Base-by-base conservation (phyloP, 75 land plant genomes). In the Larix kaempferi region DNA sequence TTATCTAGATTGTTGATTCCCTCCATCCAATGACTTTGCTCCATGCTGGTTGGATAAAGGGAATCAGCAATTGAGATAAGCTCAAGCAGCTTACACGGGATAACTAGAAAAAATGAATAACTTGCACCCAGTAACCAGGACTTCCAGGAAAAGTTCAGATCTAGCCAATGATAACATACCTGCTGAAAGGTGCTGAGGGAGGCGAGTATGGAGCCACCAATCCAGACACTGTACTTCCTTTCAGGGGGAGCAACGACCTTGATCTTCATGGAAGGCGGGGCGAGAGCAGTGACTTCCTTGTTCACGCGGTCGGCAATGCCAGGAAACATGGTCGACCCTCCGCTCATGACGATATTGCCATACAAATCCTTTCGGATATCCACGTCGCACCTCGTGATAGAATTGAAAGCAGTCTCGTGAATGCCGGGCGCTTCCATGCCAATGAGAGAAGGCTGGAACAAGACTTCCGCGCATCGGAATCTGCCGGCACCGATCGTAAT, bases 371-470 rank as follows among this genome's bases (percentile, higher is more conserved):
- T 86, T 49, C 88, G 44, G 61, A 86, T 86, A 56, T 86, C 88
- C 19, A 86, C 88, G 15, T 86, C 89, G 57, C 89, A 87, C 71
- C 82, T 87, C 89, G 86, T 86, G 71, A 87, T 87, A 54, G 89
- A 87, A 54, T 82, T 85, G 78, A 84, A 86, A 15, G 87, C 65
- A 22, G 86, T 86, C 87, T 86, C 87, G 37, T 86, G 87, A 56
- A 86, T 86, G 17, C 87, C 87, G 11, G 87, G 87, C 21, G 87
- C 81, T 72, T 86, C 87, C 88, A 86, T 86, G 0, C 88, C 88
- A 35, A 86, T 84, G 26, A 86, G 75, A 16, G 87, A 85, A 25
- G 88, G 88, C 74, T 84, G 87, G 80, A 86, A 86, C 3, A 86
- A 87, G 4, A 86, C 88, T 66, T 86, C 88, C 0, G 88, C 83